Base-by-base conservation (phyloP, 345 rosid species). In the Heritiera littoralis region DNA sequence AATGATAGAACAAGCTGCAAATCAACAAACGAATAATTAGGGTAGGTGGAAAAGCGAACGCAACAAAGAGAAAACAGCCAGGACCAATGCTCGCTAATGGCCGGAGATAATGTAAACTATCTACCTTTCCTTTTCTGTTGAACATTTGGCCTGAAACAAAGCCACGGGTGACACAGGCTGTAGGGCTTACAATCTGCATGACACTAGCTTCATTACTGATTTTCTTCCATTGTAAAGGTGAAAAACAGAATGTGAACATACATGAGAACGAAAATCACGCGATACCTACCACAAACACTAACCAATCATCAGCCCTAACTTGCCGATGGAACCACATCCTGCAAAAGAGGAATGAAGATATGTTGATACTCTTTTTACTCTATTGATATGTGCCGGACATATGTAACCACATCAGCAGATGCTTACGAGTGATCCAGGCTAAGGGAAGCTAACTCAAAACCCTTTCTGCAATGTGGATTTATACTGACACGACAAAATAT, bases 381-480 rank as follows among this genome's bases (percentile, higher is more conserved):
- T 13, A 11, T 63, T 13, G 18, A 28, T 63, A 63, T 3, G 35
- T 23, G 14, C 15, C 12, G 1, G 59, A 23, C 14, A 60, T 8
- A 60, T 1, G 65, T 63, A 30, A 48, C 55, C 18, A 30, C 28
- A 81, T 56, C 77, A 60, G 69, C 12, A 66, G 68, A 80, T 72
- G 80, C 97, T 86, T 90, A 94, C 99, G 97, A 82, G 69, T 96
- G 99, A 90, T 96, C 98, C 17, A 96, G 94, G 83, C 98, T 94
- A 54, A 96, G 90, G 20, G 90, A 81, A 84, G 87, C 79, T 15
- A 85, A 49, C 88, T 86, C 87, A 78, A 88, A 81, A 60, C 92
- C 97, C 87, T 78, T 87, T 77, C 80, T 83, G 3, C 97, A 94
- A 78, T 94, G 98, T 73, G 99, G 99, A 87, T 96, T 96, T 87